Evolutionary conservation across 345 rosid genomes (phyloP), one percentile per base, ranked within the genome.

Genomic region (Eucalyptus cloeziana): DNA sequence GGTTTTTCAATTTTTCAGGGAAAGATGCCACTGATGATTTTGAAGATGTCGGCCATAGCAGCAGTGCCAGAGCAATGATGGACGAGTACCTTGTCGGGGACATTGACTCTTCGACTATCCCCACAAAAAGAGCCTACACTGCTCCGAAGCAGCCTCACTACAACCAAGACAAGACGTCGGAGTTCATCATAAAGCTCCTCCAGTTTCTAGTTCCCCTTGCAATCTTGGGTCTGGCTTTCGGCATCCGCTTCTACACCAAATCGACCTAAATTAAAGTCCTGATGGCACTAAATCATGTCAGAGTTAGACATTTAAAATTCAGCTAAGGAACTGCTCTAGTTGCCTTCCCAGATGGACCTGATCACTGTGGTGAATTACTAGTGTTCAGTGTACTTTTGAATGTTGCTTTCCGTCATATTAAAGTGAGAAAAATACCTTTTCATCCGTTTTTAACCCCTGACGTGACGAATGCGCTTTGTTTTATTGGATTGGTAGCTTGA

Each of bases 11-110:
- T 31, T 85, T 58, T 52, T 30, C 92, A 95, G 98, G 98, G 51
- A 97, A 97, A 91, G 98, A 97, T 89, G 99, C 98, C 86, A 97
- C 97, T 1, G 95, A 95, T 91, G 98, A 96, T 89, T 97, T 96
- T 54, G 97, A 96, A 92, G 98, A 95, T 88, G 94, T 95, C 4
- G 99, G 97, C 8, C 98, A 97, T 76, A 97, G 98, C 71, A 90
- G 86, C 49, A 92, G 91, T 27, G 98, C 97, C 16, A 93, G 92
- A 93, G 96, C 94, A 85, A 95, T 94, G 97, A 93, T 96, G 98
- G 94, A 92, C 4, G 93, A 95, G 54, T 96, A 91, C 94, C 92
- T 90, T 60, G 91, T 96, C 1, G 98, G 99, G 64, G 92, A 93
- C 76, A 95, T 96, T 13, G 96, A 96, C 90, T 40, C 90, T 13